phyloP scores from a whole-genome alignment of 805 yeast genomes.

The Yarrowia yakushimensis region DNA sequence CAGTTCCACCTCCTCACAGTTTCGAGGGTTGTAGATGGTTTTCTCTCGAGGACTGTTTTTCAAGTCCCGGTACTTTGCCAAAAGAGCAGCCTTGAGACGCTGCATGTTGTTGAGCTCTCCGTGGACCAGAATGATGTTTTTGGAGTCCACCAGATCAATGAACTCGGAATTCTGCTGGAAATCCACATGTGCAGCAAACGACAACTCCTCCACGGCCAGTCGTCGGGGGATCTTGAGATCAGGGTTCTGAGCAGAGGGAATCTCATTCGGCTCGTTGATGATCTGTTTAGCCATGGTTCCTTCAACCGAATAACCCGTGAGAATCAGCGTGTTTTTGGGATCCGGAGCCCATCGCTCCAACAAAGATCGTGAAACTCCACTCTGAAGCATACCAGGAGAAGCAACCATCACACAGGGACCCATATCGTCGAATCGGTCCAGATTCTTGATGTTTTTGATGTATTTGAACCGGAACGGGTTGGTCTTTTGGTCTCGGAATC shows the following conservation, averaged over 20 bases:
- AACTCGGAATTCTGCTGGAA: slow-evolving; percentile 89
- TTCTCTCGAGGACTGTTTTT: slow-evolving; percentile 88
- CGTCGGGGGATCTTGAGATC: slow-evolving; percentile 84
- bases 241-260: slow-evolving; percentile 77
- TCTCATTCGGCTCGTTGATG: slow-evolving; percentile 83
- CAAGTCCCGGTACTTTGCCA: slow-evolving; percentile 76
- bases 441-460: slow-evolving; percentile 70
- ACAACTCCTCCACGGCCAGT: slow-evolving; percentile 82
- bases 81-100: slow-evolving; percentile 83
- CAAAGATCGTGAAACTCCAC: slow-evolving; percentile 87
- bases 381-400: slow-evolving; percentile 97
- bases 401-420: slow-evolving; percentile 97
- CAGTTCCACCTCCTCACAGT: slow-evolving; percentile 74
- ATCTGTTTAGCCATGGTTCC: slow-evolving; percentile 95
- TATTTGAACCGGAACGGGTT: slow-evolving; percentile 91
- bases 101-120: slow-evolving; percentile 99
- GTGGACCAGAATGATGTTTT: slow-evolving; percentile 84
- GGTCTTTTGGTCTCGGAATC: slow-evolving; percentile 69
- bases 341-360: slow-evolving; percentile 98
- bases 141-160: slow-evolving; percentile 82
- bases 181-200: slow-evolving; percentile 99
- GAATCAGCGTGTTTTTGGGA: slow-evolving; percentile 75
- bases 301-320: slow-evolving; percentile 97
- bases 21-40: slow-evolving; percentile 85
- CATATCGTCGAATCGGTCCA: slow-evolving; percentile 84